Evolutionary conservation across 148 eudicot genomes (phyloP), one percentile per base, ranked within the genome.

Genomic region (Heliamphora exappendiculata): DNA sequence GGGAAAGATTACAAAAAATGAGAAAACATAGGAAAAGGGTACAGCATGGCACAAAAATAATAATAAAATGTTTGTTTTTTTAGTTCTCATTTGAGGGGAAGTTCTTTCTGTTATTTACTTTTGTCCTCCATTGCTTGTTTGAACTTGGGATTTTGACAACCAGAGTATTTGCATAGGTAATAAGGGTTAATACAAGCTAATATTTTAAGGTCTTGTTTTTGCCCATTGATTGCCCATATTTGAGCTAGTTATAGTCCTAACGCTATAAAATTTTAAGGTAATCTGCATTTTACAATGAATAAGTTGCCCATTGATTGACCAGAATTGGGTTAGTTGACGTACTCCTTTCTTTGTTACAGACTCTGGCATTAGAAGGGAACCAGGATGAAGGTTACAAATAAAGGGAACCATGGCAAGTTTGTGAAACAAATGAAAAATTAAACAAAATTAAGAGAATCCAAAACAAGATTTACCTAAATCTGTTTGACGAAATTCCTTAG

Each of bases 381-480:
- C n/a, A n/a, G n/a, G n/a, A n/a, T n/a, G n/a, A n/a, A n/a, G n/a
- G n/a, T n/a, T n/a, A n/a, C n/a, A n/a, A n/a, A n/a, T n/a, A n/a
- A n/a, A n/a, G n/a, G n/a, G n/a, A n/a, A n/a, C n/a, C n/a, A n/a
- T n/a, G n/a, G n/a, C n/a, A n/a, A n/a, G n/a, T n/a, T n/a, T n/a
- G n/a, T n/a, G n/a, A n/a, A n/a, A n/a, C n/a, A n/a, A n/a, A n/a
- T n/a, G n/a, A n/a, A n/a, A n/a, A n/a, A n/a, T n/a, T n/a, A n/a
- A n/a, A n/a, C n/a, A n/a, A n/a, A n/a, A n/a, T n/a, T n/a, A n/a
- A n/a, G n/a, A n/a, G n/a, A n/a, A n/a, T n/a, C n/a, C n/a, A 59
- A 80, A 74, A 71, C 37, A 73, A 36, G n/a, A n/a, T n/a, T 78
- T 85, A 26, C 87, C 87, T 20, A 79, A 73, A 68, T 76, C 82